Evolutionary conservation across 106 monocot species (phyloP), one percentile per base, ranked within the genome.

Genomic region (Allium fistulosum): DNA sequence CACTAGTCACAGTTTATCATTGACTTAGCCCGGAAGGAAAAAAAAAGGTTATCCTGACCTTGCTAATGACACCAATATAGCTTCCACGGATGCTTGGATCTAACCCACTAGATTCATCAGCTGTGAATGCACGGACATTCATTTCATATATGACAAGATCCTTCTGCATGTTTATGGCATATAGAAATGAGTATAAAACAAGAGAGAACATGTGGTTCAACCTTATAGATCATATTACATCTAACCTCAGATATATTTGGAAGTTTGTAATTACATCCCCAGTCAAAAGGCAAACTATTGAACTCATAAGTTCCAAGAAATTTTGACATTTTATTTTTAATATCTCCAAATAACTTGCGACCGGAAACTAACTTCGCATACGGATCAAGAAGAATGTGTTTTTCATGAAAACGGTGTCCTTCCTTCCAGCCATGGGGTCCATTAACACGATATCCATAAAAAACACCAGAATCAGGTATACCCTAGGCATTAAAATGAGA

Each of bases 131-230:
- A 8, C 92, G 92, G 63, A 99, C 79, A 75, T 85, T 99, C 97
- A 99, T 92, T 87, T 99, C 97, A 74, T 99, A 99, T 80, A 99
- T 92, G 60, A 92, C 70, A 68, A 99, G 84, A 79, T 99, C 90
- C 47, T 76, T 76, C 97, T 99, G 92, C 67, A 82, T 59, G 49
- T 68, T 13, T 26, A 28, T 13, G 8, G 9, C 37, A n/a, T 9
- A 57, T 46, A 56, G 68, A 53, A 57, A 16, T 69, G 37, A 46
- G 37, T 57, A 57, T 8, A 8, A 56, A 46, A 27, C 56, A 7
- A 18, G 13, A 57, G 8, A 57, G 27, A 16, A 56, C 13, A 68
- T 58, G 45, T 22, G 45, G 68, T 53, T 53, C 49, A 28, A 52
- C 5, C 14, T 11, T 37, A 37, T 37, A 37, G 37, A 5, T 17